Base-by-base conservation (phyloP, 1,284 basidiomycete species). In the Cutaneotrichosporon curvatum region DNA sequence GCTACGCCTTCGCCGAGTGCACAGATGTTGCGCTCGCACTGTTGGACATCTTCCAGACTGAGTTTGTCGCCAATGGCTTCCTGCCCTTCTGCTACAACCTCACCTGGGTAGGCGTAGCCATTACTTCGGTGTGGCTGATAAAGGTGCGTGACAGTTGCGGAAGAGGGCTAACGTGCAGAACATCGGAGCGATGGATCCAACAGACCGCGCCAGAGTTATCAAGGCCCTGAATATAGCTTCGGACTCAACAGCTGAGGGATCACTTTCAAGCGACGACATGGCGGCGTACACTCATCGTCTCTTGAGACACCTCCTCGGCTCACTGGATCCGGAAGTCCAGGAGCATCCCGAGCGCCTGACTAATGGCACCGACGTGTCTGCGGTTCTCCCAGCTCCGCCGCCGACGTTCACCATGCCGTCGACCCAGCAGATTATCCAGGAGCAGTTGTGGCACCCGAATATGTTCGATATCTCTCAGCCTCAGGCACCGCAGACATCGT, bases 251-350 rank as follows among this genome's bases (percentile, higher is more conserved):
- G 43, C 42, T 4, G 48, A 51, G 25, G 53, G 55, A 14, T 57
- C 57, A 4, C 33, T 47, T 19, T 45, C 49, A 9, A 46, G 53
- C 1, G 59, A 61, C 41, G 59, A 61, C 43, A 61, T 61, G 59
- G 30, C 57, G 7, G 51, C 57, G n/a, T 61, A 59, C 43, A 59
- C 50, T 11, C 55, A 59, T 45, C 55, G 59, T n/a, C 48, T 61
- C 5, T 16, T 58, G 4, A 61, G 56, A 39, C 57, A 61, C 41
- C 49, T 61, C 4, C 47, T 61, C 15, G 48, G 44, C 39, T 47
- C 49, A 4, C 40, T 56, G 30, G 40, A 45, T 11, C 40, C 54
- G 2, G 48, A 52, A 10, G 46, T 44, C 35, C 46, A 47, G 18
- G 25, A 7, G 8, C 25, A 28, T 12, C 25, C 25, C 8, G 25